Base-by-base conservation (phyloP, 1,284 basidiomycete genomes). In the Schizopora paradoxa region DNA sequence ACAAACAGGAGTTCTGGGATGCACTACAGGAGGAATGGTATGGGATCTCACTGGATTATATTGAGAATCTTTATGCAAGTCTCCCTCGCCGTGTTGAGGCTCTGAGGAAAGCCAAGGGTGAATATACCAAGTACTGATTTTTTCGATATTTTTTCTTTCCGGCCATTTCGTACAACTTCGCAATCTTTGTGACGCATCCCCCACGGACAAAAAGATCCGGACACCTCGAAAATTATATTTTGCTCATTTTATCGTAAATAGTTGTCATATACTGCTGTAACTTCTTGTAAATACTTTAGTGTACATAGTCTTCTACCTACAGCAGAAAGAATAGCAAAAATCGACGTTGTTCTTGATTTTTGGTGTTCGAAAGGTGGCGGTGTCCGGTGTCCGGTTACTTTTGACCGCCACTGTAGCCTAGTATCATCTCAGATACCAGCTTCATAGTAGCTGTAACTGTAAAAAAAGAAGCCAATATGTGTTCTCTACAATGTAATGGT, bases 1-100 rank as follows among this genome's bases (percentile, higher is more conserved):
- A 51, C 37, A 16, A 31, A 6, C 52, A 58, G 14, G 48, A 61
- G 32, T 47, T 66, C 33, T 66, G 60, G 63, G 42, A 39, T 8
- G 48, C 34, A 6, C 26, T 56, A 19, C 41, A 51, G 46, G 49
- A 54, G 46, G 54, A 56, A 43, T 58, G 56, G 55, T 19, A 39
- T 16, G 19, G 33, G 8, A 51, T 56, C 36, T 35, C 37, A 14
- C 10, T 37, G 21, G 26, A 36, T 14, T 46, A 48, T 49, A 48
- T 54, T 42, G 5, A 43, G n/a, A 43, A 45, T 7, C 48, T 60
- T 8, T 56, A 54, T 42, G 47, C 48, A 3, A 55, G 53, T 37
- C 49, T 58, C 40, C 54, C 56, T 23, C 25, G 35, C 8, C 41
- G 54, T 31, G 47, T 61, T 13, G 41, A 39, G 34, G 51, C 50